phyloP scores from a whole-genome alignment of 495 filamentous ascomycete genomes.

The Durotheca rogersii region DNA sequence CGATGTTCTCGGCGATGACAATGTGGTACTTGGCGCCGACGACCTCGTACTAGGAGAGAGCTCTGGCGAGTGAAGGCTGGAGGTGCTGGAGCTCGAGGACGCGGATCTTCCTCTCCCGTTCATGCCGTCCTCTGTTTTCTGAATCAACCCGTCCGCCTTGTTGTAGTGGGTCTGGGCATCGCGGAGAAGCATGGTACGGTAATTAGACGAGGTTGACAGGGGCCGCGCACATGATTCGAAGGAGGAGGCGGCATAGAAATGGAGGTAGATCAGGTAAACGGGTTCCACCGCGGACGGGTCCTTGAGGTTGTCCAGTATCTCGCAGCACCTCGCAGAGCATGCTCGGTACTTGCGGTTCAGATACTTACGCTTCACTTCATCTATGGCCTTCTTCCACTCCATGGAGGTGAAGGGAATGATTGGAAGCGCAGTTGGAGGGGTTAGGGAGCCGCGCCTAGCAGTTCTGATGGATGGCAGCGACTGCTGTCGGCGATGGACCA shows the following conservation, averaged over 20 bases:
- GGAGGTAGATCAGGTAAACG: constrained; percentile 53
- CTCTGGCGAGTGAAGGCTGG: constrained; percentile 48
- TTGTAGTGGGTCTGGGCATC: constrained; percentile 51
- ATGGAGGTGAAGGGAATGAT: constrained; percentile 19
- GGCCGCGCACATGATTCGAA: constrained; percentile 54
- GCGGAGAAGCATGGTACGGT: constrained; percentile 47
- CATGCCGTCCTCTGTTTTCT: constrained; percentile 40
- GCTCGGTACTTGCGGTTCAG: constrained; percentile 46
- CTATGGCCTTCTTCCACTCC: constrained; percentile 48
- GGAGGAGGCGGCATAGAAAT: constrained; percentile 55
- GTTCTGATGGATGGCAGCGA: constrained; percentile 21
- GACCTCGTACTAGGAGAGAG: constrained; percentile 47
- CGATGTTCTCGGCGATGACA: constrained; percentile 47
- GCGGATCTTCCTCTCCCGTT: constrained; percentile 33
- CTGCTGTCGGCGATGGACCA: constrained; percentile 27
- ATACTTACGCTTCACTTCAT: constrained; percentile 50
- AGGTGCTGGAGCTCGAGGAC: constrained; percentile 40
- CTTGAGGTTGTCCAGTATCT: constrained; percentile 48
- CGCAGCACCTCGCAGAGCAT: constrained; percentile 47
- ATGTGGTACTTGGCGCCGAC: constrained; percentile 41
- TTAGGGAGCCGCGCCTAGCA: constrained; percentile 7
- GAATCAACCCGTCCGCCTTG: constrained; percentile 45
- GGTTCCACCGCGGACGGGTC: constrained; percentile 45
- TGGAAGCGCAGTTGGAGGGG: constrained; percentile 7
- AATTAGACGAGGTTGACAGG: constrained; percentile 44